These are phyloP conservation scores for Cutaneotrichosporon spelunceum DNA, from an alignment of 1,284 basidiomycete genomes.

Conservation along the genomic window DNA sequence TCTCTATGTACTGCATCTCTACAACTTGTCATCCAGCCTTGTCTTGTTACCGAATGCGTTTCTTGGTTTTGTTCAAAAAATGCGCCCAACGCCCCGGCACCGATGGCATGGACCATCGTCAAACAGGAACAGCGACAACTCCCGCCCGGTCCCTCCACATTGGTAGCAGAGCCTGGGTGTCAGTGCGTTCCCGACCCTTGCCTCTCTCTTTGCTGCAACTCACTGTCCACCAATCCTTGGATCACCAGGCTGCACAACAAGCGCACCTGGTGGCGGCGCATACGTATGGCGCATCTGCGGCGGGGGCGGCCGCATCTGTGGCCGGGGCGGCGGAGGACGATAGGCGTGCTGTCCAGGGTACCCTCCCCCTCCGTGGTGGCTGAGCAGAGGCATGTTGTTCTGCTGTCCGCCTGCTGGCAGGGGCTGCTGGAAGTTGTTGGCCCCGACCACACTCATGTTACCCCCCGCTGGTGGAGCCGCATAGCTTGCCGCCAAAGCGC, in stretches of 20 bases:
- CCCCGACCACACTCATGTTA: conserved; percentile 31
- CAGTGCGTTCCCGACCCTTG: background rate
- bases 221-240: conserved; percentile 47
- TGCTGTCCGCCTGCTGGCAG: conserved; percentile 24
- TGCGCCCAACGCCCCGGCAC: conserved; percentile 41
- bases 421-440: conserved; percentile 44
- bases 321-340: conserved; percentile 11
- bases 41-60: background rate
- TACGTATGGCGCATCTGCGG: conserved; percentile 13
- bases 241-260: conserved; percentile 44
- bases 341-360: background rate
- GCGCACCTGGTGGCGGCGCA: conserved; percentile 31
- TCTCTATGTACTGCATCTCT: background rate
- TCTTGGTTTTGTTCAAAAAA: conserved; percentile 23
- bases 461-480: conserved; percentile 22
- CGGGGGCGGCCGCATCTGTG: conserved; percentile 21
- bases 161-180: conserved; percentile 34
- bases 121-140: conserved; percentile 41
- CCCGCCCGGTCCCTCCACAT: conserved; percentile 42
- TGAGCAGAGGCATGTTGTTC: background rate
- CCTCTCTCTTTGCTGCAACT: conserved; percentile 17
- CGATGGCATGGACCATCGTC: conserved; percentile 38
- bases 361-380: background rate
- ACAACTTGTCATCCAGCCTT: background rate
- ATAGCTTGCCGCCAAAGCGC: conserved; percentile 44